Base-by-base conservation (phyloP, 768 basidiomycete species). In the Kwoniella heveanensis region DNA sequence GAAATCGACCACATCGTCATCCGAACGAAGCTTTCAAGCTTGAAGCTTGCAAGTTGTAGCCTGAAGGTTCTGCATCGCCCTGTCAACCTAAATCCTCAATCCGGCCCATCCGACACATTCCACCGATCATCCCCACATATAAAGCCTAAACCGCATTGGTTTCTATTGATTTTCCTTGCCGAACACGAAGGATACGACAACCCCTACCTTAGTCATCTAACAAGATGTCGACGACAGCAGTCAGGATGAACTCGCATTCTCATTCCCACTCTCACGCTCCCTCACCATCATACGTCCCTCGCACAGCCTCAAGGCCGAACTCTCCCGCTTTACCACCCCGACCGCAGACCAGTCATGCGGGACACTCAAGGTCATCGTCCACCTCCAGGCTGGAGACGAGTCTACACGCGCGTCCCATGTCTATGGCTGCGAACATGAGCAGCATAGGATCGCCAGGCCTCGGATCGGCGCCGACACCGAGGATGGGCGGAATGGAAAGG, bases 221-320 rank as follows among this genome's bases (percentile, higher is more conserved):
- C 54, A 62, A n/a, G 2, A 69, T 69, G 68, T 65, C 68, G 13
- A 65, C 60, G 48, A 57, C 62, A 19, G 59, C 63, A 4, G 32
- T 63, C 32, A 49, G 66, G 19, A 53, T 63, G 47, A 46, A 44
- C 39, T 44, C 39, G 17, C 39, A 44, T 3, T 19, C 39, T 3
- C 39, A 36, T 13, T 36, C 32, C 6, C 32, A 44, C 17, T 9
- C 32, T 6, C 63, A 60, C 29, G 62, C 63, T 13, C 62, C 67
- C 22, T 68, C 67, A 6, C 67, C 67, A 1, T 64, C 67, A 22
- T 68, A 64, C 54, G 63, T 65, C 9, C 67, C 67, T 24, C 57
- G 66, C 25, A 26, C 61, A 32, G 13, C 27, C 37, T 61, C 55
- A 2, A 36, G 60, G 30, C 52, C 56, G 22, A 49, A 37, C 19